Evolutionary conservation across 257 asterid species (phyloP), one percentile per base, ranked within the genome.

Genomic region (Prunella vulgaris): DNA sequence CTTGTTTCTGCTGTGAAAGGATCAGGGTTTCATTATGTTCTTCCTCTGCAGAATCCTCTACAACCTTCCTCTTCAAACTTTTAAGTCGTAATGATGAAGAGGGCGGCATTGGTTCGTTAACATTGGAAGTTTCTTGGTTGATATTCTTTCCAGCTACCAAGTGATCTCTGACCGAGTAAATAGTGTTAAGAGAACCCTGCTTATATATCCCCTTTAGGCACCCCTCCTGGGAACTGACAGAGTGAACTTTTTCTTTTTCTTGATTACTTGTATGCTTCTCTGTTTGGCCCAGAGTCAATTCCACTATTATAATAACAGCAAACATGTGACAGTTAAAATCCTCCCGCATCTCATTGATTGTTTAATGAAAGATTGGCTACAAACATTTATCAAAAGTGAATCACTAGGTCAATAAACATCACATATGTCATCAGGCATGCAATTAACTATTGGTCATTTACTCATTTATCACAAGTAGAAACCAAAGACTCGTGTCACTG

Each of bases 221-320:
- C 8, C 7, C 65, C 60, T 21, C 61, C 74, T 35, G 37, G 37
- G 65, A 37, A 52, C 57, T 40, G 17, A 28, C 59, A 3, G 65
- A 35, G 2, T 53, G 46, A 37, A 72, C 70, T 52, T 52, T 53
- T 48, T 60, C 63, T 71, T 71, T 60, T 22, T 60, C 25, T 52
- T 62, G 65, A 56, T n/a, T 48, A 69, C 33, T 40, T 57, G 49
- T 40, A 56, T 4, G 14, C 69, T 46, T 38, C 25, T 74, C 60
- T 7, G 32, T 48, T 60, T 60, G 46, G 75, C 64, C 74, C 75
- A 54, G 69, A 71, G 53, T 32, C 69, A 59, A 40, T 73, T 44
- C 8, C 68, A 3, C 80, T 70, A 64, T 33, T 48, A 25, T 67
- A 75, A 64, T 35, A 62, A 69, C 32, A 30, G 70, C 81, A 81